Evolutionary conservation across 2,329 filamentous ascomycete genomes (phyloP).

Genomic region (Penicillium sp.): DNA sequence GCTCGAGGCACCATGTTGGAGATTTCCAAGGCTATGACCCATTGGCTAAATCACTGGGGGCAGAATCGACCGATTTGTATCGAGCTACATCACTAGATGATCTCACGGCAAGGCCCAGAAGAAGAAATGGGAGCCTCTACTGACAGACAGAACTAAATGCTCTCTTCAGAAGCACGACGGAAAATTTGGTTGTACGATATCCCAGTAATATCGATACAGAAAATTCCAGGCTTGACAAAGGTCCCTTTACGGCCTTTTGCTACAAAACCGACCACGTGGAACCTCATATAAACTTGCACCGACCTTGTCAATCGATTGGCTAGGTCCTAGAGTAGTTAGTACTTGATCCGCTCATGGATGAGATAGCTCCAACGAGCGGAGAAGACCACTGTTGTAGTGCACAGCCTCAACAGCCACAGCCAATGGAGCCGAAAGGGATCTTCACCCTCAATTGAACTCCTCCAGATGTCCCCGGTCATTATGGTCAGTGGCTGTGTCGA

Average conservation of each 20-base stretch:
- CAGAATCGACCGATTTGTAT: neutral
- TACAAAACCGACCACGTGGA: neutral
- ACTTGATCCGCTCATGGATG: neutral
- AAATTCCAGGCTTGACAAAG: too few relatives aligned
- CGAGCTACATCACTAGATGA: neutral
- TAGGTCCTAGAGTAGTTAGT: neutral
- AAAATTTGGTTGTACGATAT: neutral
- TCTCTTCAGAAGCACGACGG: neutral
- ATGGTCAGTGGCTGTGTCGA: slow-evolving; percentile 9
- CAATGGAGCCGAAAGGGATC: neutral
- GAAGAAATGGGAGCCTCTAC: neutral
- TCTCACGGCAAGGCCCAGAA: neutral
- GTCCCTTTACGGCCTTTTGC: too few relatives aligned
- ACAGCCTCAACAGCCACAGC: slow-evolving; percentile 14
- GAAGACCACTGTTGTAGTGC: neutral
- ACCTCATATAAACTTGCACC: neutral
- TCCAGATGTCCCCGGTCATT: neutral
- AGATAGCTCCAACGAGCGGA: slow-evolving; percentile 1
- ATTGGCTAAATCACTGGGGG: neutral
- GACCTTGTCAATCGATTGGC: slow-evolving; percentile 6
- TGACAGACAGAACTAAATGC: neutral
- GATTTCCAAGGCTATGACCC: neutral
- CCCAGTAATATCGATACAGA: too few relatives aligned
- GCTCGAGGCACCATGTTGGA: neutral
- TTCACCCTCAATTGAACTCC: neutral